These are phyloP conservation scores for Colletotrichum sp. DNA, from an alignment of 2,329 filamentous ascomycete genomes.

Conservation along the genomic window DNA sequence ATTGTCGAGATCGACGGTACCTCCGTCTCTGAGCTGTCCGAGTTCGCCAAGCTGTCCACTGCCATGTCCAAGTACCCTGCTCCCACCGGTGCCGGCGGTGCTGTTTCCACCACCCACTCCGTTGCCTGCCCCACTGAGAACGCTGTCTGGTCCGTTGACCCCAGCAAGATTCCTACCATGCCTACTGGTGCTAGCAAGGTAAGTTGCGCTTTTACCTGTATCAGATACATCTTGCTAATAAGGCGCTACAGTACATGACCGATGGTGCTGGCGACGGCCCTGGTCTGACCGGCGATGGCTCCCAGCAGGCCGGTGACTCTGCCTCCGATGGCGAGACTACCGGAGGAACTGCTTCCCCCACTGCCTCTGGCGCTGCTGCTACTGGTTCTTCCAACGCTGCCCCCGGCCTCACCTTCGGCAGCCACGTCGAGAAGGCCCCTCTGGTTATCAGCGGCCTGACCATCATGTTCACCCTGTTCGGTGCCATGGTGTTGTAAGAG, in stretches of 20 bases:
- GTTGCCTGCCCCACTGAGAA: slow-evolving; percentile 56
- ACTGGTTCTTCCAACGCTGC: slow-evolving; percentile 38
- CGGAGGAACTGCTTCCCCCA: slow-evolving; percentile 41
- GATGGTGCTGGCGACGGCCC: slow-evolving; percentile 59
- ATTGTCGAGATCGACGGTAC: slow-evolving; percentile 70
- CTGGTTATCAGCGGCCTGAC: slow-evolving; percentile 39
- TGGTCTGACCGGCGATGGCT: slow-evolving; percentile 58
- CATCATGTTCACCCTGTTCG: slow-evolving; percentile 42
- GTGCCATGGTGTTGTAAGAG: slow-evolving; percentile 43
- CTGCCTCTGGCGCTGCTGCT: slow-evolving; percentile 36
- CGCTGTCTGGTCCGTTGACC: slow-evolving; percentile 55
- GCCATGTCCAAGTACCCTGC: slow-evolving; percentile 55
- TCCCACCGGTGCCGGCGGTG: slow-evolving; percentile 57
- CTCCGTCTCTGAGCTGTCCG: slow-evolving; percentile 60
- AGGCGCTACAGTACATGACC: slow-evolving; percentile 49
- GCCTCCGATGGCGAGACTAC: slow-evolving; percentile 45
- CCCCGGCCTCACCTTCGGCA: slow-evolving; percentile 28
- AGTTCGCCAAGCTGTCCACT: slow-evolving; percentile 63
- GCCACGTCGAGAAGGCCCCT: slow-evolving; percentile 27
- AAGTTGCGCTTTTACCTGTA: slow-evolving; percentile 4
- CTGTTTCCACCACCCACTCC: slow-evolving; percentile 50
- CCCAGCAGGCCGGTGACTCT: slow-evolving; percentile 54
- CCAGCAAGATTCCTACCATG: slow-evolving; percentile 55
- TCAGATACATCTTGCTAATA: background rate
- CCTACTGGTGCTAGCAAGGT: slow-evolving; percentile 49